Percentiles rank a stretch among this genome's conserved stretches.
Evolutionary conservation across 148 eudicot species (phyloP).

Genomic region (Nepenthes gracilis): DNA sequence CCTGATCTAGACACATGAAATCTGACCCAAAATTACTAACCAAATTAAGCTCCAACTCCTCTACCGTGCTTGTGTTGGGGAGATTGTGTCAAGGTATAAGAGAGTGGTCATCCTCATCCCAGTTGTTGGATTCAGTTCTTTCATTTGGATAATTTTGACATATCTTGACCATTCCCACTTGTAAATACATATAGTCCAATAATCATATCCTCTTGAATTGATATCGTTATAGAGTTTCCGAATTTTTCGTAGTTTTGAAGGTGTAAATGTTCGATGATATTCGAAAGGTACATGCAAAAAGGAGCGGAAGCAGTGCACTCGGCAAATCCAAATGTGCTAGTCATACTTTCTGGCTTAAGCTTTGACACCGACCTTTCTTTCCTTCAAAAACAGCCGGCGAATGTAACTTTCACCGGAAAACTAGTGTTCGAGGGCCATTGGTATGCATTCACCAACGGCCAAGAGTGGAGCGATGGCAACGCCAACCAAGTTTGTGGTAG

Average conservation of each 20-base stretch:
- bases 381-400: conserved; percentile 25
- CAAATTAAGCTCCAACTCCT: no score
- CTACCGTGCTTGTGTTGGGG: no score
- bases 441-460: conserved; percentile 53
- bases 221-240: no score
- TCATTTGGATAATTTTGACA: no score
- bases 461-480: conserved; percentile 52
- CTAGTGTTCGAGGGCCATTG: conserved; percentile 72
- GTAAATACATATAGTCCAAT: no score
- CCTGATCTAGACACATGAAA: no score
- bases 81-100: background rate
- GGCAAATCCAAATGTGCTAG: conserved; percentile 64
- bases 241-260: no score
- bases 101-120: background rate
- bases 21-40: no score
- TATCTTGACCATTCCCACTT: no score
- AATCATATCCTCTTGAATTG: no score
- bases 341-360: conserved; percentile 69
- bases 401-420: conserved; percentile 39
- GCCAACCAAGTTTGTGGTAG: conserved; percentile 57
- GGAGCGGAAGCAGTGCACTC: conserved; percentile 89
- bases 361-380: conserved; percentile 65
- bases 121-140: background rate
- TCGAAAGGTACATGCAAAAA: conserved; percentile 62
- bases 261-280: no score